Evolutionary conservation across 2,329 filamentous ascomycete genomes (phyloP).

Genomic region (Rhytidhysteron rufulum): DNA sequence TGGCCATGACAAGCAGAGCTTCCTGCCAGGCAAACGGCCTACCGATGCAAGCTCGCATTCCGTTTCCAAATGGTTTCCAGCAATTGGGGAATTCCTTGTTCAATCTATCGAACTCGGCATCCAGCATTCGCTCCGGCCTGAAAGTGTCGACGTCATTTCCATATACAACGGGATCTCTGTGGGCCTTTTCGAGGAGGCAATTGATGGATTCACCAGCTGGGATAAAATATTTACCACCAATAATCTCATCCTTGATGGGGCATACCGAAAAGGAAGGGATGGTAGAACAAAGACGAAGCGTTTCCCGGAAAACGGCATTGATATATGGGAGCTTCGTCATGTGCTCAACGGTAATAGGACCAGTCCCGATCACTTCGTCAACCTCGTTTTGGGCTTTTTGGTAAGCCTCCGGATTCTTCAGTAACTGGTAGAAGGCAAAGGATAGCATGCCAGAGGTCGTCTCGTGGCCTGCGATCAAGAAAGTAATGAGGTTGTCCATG

Average conservation of each 20-base stretch:
- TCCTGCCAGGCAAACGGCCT: conserved; percentile 55
- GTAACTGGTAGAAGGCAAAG: conserved; percentile 49
- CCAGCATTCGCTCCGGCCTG: conserved; percentile 46
- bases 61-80: conserved; percentile 55
- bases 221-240: conserved; percentile 1
- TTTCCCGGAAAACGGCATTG: conserved; percentile 52
- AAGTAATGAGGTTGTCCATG: conserved; percentile 65
- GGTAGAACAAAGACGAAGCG: conserved; percentile 52
- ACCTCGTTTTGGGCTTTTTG: conserved; percentile 52
- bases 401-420: conserved; percentile 50
- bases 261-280: conserved; percentile 53
- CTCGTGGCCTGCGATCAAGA: conserved; percentile 55
- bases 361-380: conserved; percentile 48
- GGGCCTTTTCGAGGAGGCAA: conserved; percentile 31
- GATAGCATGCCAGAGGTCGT: conserved; percentile 36
- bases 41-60: conserved; percentile 51
- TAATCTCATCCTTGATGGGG: too few relatives aligned
- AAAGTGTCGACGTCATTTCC: conserved; percentile 45
- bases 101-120: conserved; percentile 38
- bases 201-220: conserved; percentile 30
- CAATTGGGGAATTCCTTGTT: conserved; percentile 37
- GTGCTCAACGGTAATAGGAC: conserved; percentile 46
- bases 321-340: conserved; percentile 52
- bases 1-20: conserved; percentile 41
- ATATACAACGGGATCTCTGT: conserved; percentile 40